phyloP scores from a whole-genome alignment of 2,329 filamentous ascomycete species.

The Alternaria arborescens region DNA sequence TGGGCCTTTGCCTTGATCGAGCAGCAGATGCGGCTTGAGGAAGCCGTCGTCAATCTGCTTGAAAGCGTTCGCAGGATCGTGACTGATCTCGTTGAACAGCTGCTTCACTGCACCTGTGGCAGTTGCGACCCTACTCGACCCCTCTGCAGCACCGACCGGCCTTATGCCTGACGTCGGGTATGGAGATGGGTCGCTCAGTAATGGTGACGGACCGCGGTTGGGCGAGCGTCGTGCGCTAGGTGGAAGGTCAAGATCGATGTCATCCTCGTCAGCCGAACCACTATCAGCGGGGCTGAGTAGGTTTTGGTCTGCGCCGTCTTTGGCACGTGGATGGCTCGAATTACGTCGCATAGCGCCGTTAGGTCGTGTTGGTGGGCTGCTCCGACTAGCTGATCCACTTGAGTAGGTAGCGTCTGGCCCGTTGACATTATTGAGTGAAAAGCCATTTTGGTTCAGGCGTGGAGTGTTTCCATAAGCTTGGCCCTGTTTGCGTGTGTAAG shows the following conservation, averaged over 20 bases:
- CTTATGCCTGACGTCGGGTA: conserved; percentile 54
- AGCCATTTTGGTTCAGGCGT: conserved; percentile 63
- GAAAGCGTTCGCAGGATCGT: conserved; percentile 90
- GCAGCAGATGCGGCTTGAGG: conserved; percentile 87
- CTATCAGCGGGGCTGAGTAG: conserved; percentile 61
- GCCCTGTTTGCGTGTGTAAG: conserved; percentile 82
- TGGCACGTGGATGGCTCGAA: conserved; percentile 58
- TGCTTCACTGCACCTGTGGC: conserved; percentile 81
- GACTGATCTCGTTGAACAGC: conserved; percentile 77
- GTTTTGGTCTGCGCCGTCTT: conserved; percentile 62
- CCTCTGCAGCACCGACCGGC: conserved; percentile 26
- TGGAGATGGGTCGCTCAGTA: conserved; percentile 31
- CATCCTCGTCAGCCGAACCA: conserved; percentile 62
- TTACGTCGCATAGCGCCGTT: conserved; percentile 60
- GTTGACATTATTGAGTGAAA: conserved; percentile 61
- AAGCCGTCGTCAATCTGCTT: conserved; percentile 94
- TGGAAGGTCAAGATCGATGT: conserved; percentile 67
- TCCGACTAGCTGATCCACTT: conserved; percentile 63
- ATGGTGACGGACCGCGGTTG: conserved; percentile 45
- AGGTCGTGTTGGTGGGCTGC: conserved; percentile 55
- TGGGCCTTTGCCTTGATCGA: conserved; percentile 67
- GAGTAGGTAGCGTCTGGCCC: conserved; percentile 66
- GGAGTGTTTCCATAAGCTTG: conserved; percentile 80
- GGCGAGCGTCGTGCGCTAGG: conserved; percentile 63
- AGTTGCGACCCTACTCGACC: conserved; percentile 60